Evolutionary conservation across 305 asterid species (phyloP), one percentile per base, ranked within the genome.

Genomic region (Nicotiana rustica): DNA sequence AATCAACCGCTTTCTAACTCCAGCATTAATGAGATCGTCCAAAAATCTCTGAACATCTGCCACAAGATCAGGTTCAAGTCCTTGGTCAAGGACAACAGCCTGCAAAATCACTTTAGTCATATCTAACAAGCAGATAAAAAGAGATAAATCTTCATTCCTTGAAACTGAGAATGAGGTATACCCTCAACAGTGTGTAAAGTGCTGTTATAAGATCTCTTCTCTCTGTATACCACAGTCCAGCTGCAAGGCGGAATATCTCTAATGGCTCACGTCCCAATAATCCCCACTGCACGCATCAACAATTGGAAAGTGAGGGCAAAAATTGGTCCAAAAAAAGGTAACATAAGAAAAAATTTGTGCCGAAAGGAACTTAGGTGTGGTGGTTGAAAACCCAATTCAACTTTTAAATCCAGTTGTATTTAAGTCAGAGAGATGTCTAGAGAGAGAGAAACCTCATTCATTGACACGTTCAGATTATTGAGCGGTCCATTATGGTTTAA

Each of bases 31-130:
- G 79, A 96, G 96, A 88, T 93, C 90, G 88, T 92, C 95, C 88
- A 96, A 86, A 82, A 80, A 89, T 86, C 90, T 88, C 82, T 92
- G 97, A 83, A 96, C 86, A 83, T 95, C 97, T 76, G 92, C 88
- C 83, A 90, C 86, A 89, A 96, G 90, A 86, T 91, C 97, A 87
- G 87, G 93, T 80, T 92, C 98, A 82, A 91, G 91, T 84, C 94
- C 96, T 86, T 92, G 97, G 86, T 95, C 98, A 85, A 96, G 98
- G 87, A 93, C 95, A 89, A 91, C 92, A 89, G 97, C 97, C 99
- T 96, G 92, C 87, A 87, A 87, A 84, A 83, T 25, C 49, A 76
- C 25, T 49, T 47, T 0, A 35, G 38, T 81, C 19, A 62, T 35
- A 62, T 67, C 86, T 60, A 76, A 79, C 77, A 47, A 35, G 82